Conservation (phyloP, 257 asterid species). For the Solanum verrucosum region DNA sequence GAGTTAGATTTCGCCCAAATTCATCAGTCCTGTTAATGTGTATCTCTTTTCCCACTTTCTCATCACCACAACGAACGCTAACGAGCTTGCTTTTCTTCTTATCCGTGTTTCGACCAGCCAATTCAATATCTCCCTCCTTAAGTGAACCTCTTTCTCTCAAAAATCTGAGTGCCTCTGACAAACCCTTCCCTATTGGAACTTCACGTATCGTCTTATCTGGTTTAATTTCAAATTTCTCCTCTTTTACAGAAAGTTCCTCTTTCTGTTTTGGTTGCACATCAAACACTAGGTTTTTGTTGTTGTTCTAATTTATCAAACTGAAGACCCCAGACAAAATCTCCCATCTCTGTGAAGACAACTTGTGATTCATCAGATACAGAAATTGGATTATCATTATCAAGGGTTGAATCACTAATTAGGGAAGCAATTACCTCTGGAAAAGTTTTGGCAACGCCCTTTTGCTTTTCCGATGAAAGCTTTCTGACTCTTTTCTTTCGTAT, state of each 20-base stretch:
- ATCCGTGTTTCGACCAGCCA: slow-evolving; percentile 98
- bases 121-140: slow-evolving; percentile 64
- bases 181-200: slow-evolving; percentile 79
- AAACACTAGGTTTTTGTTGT: slow-evolving; percentile 37
- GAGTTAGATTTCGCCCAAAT: slow-evolving; percentile 86
- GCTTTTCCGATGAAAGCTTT: slow-evolving; percentile 55
- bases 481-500: slow-evolving; percentile 50
- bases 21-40: slow-evolving; percentile 86
- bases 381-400: slow-evolving; percentile 25
- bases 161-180: slow-evolving; percentile 60
- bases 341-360: slow-evolving; percentile 89
- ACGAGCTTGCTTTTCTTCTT: slow-evolving; percentile 84
- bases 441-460: slow-evolving; percentile 29
- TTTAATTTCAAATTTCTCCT: slow-evolving; percentile 34
- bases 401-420: slow-evolving; percentile 25
- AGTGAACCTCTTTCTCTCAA: slow-evolving; percentile 73
- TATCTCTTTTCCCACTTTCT: slow-evolving; percentile 54
- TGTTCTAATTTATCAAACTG: slow-evolving; percentile 77
- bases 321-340: slow-evolving; percentile 86
- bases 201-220: slow-evolving; percentile 47
- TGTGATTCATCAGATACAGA: slow-evolving; percentile 39
- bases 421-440: slow-evolving; percentile 32
- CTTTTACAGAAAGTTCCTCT: slow-evolving; percentile 28
- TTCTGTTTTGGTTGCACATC: slow-evolving; percentile 34
- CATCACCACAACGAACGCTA: slow-evolving; percentile 35